phyloP scores from a whole-genome alignment of 2,329 filamentous ascomycete genomes.

The Alternaria postmessia region DNA sequence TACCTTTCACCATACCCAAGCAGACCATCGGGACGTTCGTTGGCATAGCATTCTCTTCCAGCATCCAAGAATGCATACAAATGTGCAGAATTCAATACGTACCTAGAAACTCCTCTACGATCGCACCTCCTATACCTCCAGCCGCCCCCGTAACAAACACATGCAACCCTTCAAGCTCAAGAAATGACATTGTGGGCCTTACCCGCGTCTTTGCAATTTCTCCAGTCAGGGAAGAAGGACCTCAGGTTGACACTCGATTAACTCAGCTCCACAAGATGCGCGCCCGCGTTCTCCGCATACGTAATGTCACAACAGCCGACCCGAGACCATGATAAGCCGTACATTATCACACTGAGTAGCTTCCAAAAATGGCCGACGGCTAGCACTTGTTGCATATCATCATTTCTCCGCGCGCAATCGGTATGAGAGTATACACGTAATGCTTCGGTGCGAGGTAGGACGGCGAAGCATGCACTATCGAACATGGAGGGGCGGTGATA shows the following conservation, averaged over 20 bases:
- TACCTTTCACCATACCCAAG: neutral
- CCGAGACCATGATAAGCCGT: conserved; percentile 13
- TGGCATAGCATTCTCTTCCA: neutral
- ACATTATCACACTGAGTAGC: conserved; percentile 10
- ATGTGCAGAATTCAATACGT: conserved; percentile 11
- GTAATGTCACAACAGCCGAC: conserved; percentile 10
- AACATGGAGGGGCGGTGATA: neutral
- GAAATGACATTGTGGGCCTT: conserved; percentile 51
- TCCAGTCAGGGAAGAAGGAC: neutral
- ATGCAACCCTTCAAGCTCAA: conserved; percentile 59
- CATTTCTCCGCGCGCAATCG: neutral
- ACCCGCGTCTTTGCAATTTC: neutral
- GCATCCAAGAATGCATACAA: neutral
- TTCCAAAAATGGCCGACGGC: conserved; percentile 11
- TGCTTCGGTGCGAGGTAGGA: neutral
- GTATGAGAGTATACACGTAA: neutral
- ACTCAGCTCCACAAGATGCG: conserved; percentile 1
- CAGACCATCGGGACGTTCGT: neutral
- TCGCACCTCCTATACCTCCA: conserved; percentile 60
- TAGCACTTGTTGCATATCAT: neutral
- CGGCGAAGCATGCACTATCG: neutral
- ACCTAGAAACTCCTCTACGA: conserved; percentile 63
- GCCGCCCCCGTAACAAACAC: conserved; percentile 64
- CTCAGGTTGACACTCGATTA: neutral
- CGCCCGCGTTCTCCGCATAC: conserved; percentile 11